These are phyloP conservation scores for Globisporangium cylindrosporum DNA, from an alignment of 352 stramenopile species.

Conservation along the genomic window DNA sequence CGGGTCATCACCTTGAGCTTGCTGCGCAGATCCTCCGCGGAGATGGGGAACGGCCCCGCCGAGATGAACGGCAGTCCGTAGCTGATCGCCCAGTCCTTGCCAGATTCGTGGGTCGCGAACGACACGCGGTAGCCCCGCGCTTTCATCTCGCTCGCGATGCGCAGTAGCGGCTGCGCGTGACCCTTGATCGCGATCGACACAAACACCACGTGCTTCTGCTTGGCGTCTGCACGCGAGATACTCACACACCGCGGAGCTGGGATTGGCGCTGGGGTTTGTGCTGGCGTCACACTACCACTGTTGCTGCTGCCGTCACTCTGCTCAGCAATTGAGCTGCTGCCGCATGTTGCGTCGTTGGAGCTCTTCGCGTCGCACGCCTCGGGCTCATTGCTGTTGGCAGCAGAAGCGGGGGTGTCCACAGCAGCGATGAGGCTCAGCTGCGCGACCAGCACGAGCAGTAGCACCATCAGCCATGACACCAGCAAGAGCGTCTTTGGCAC, in stretches of 20 bases:
- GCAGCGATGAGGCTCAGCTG: background rate
- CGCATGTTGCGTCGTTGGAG: background rate
- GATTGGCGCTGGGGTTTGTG: background rate
- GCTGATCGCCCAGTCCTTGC: constrained; percentile 60
- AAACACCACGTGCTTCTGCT: constrained; percentile 64
- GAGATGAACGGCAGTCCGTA: constrained; percentile 69
- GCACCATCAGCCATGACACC: background rate
- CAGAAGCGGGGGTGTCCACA: background rate
- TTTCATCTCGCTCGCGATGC: constrained; percentile 73
- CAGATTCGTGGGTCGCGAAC: constrained; percentile 84
- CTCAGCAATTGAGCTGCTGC: background rate
- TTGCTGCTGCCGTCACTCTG: background rate
- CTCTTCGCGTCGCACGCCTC: constrained; percentile 3
- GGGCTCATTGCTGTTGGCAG: background rate
- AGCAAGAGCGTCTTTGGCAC: background rate
- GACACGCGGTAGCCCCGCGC: constrained; percentile 67
- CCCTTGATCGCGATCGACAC: constrained; percentile 81
- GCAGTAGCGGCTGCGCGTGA: constrained; percentile 75
- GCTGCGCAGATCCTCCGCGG: constrained; percentile 58
- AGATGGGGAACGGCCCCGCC: constrained; percentile 70
- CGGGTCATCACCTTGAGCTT: constrained; percentile 79
- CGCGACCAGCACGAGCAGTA: background rate
- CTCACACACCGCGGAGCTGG: background rate
- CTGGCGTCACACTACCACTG: background rate
- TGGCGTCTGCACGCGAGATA: constrained; percentile 16